Evolutionary conservation across 768 basidiomycete species (phyloP), one percentile per base, ranked within the genome.

Genomic region (Pleurotus tuoliensis): DNA sequence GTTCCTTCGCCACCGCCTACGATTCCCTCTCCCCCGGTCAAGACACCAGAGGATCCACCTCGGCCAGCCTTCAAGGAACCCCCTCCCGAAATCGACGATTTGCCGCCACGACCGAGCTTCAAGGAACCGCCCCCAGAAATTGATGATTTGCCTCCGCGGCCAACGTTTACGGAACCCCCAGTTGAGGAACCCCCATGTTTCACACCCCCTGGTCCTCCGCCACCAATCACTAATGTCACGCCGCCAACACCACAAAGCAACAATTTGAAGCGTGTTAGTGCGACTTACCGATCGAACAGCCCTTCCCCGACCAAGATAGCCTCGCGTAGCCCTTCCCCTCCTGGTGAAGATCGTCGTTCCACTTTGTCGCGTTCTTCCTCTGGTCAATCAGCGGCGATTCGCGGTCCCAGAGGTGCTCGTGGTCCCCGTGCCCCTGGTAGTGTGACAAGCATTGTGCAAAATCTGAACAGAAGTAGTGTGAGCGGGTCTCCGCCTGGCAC

Each of bases 101-200:
- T 77, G 20, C 69, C 71, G 9, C 69, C 70, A n/a, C 67, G 65
- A 38, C 73, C 71, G 22, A 62, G 65, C 0, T 88, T 87, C 68
- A 83, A 74, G 62, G 83, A 85, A 54, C 87, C 84, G 2, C 82
- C 83, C 37, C 82, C 82, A 0, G 85, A 85, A 64, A 77, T 76
- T 59, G 70, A 76, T n/a, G 73, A 75, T 46, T 64, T 75, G 5
- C 73, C 79, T 8, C 71, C 75, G 7, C 71, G 71, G 22, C 74
- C 77, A 5, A 60, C 63, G 15, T 77, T 79, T 62, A 71, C 66
- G 48, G 74, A 73, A 47, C 78, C 75, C 2, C 67, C 72, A 0
- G 43, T 69, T 12, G 70, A 73, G 55, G 60, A 62, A 20, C 62
- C 61, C 51, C n/a, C n/a, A n/a, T n/a, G 25, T 62, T 69, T 63